Conservation (phyloP, 176 grass and related monocot genomes). For the Aegilops speltoides region DNA sequence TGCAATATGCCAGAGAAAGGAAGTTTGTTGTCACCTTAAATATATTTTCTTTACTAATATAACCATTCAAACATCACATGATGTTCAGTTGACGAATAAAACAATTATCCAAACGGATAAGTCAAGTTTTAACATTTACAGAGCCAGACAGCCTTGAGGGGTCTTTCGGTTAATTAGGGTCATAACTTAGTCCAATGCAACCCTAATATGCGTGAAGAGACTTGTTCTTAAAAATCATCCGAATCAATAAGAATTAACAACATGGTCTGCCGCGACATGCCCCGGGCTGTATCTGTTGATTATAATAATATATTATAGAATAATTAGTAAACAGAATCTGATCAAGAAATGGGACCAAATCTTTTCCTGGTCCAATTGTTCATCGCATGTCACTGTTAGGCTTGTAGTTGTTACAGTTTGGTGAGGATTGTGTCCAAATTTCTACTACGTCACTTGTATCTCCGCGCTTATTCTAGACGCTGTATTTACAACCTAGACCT, state of each 20-base stretch:
- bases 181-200: constrained; percentile 29
- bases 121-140: constrained; percentile 17
- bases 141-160: background rate
- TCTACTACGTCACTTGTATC: constrained; percentile 16
- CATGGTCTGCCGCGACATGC: constrained; percentile 9
- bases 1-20: background rate
- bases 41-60: background rate
- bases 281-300: background rate
- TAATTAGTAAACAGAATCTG: constrained; percentile 48
- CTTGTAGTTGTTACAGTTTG: constrained; percentile 42
- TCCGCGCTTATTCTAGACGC: background rate
- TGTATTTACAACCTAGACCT: constrained; percentile 10
- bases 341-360: constrained; percentile 36
- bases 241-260: constrained; percentile 13
- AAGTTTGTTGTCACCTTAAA: background rate
- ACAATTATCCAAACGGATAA: constrained; percentile 1
- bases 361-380: constrained; percentile 36
- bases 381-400: constrained; percentile 33
- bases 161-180: constrained; percentile 5
- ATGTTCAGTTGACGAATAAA: background rate
- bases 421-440: constrained; percentile 29
- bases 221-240: background rate
- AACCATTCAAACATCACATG: background rate
- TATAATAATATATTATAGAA: background rate
- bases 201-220: background rate